Evolutionary conservation across 179 eudicot genomes (phyloP).

Genomic region (Silene coronaria): DNA sequence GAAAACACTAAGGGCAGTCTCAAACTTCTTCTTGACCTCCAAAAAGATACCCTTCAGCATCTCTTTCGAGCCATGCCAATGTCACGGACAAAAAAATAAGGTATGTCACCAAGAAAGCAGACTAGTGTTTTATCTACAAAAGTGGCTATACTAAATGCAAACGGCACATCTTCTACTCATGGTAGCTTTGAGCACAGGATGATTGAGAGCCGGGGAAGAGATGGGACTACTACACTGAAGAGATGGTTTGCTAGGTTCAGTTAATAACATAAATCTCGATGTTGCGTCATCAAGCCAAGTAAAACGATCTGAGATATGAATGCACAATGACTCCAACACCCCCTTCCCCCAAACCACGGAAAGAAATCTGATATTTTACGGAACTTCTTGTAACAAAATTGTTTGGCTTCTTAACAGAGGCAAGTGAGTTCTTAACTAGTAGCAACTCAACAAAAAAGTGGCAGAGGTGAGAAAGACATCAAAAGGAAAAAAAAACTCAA

Average conservation of each 20-base stretch:
- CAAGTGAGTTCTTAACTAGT: too few relatives aligned
- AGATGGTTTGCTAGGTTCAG: too few relatives aligned
- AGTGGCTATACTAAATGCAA: not conserved
- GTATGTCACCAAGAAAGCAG: not conserved
- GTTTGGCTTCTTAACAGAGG: not conserved
- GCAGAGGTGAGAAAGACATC: not conserved
- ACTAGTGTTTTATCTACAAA: not conserved
- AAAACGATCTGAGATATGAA: not conserved
- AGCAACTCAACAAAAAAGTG: not conserved
- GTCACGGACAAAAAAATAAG: slow-evolving; percentile 16
- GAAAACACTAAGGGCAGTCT: slow-evolving; percentile 72
- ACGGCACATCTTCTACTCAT: not conserved
- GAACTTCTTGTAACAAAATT: not conserved
- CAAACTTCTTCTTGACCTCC: slow-evolving; percentile 87
- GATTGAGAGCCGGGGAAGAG: too few relatives aligned
- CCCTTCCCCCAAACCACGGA: not conserved
- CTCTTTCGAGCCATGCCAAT: slow-evolving; percentile 45
- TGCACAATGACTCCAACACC: not conserved
- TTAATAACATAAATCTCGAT: too few relatives aligned
- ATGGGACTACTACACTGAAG: too few relatives aligned
- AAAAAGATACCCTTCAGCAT: slow-evolving; percentile 85
- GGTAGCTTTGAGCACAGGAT: too few relatives aligned
- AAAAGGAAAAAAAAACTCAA: not conserved
- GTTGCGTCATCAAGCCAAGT: too few relatives aligned
- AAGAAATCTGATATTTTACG: not conserved